A percentile compares a stretch with the other conserved stretches of the same genome.
phyloP scores from a whole-genome alignment of 768 basidiomycete genomes.

The Amanita rubescens region DNA sequence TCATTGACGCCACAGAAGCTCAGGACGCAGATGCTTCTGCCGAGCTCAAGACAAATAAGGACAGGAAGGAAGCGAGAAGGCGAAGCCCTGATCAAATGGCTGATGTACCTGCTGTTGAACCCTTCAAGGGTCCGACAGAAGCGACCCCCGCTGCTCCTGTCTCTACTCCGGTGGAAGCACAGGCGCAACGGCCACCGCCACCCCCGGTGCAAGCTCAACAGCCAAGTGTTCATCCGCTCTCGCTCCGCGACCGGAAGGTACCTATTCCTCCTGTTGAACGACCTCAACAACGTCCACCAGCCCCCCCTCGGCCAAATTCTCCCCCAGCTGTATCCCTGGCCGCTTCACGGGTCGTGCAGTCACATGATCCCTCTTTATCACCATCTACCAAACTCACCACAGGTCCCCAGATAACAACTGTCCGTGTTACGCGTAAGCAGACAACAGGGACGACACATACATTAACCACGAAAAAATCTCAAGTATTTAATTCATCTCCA shows the following conservation, averaged over 20 bases:
- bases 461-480: conserved; percentile 4
- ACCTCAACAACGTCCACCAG: neutral
- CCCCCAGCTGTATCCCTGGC: neutral
- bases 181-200: neutral
- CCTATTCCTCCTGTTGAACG: neutral
- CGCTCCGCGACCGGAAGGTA: neutral
- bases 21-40: neutral
- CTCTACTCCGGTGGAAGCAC: neutral
- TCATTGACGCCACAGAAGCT: neutral
- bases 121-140: neutral
- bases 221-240: neutral
- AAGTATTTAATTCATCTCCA: conserved; percentile 6
- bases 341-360: neutral
- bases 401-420: neutral
- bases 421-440: neutral
- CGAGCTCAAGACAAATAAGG: neutral
- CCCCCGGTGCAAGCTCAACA: neutral
- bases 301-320: neutral
- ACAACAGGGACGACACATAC: neutral
- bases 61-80: neutral
- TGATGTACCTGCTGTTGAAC: neutral
- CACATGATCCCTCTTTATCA: neutral
- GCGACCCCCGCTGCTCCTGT: neutral
- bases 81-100: neutral
- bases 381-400: neutral